Percentiles rank a stretch among this genome's conserved stretches.
Evolutionary conservation across 2,329 filamentous ascomycete genomes (phyloP).

Genomic region (Daldinia sp.): DNA sequence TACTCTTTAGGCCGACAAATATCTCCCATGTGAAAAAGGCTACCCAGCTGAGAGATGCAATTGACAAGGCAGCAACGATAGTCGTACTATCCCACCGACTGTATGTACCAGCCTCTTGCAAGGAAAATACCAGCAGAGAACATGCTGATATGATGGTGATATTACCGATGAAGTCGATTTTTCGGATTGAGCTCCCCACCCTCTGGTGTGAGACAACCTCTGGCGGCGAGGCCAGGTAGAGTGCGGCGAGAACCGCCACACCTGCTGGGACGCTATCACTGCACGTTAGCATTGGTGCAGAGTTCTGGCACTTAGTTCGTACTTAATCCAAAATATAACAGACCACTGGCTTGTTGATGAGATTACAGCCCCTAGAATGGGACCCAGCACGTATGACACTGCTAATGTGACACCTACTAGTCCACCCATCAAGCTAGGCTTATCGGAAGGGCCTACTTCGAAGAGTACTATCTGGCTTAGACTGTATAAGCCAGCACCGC

Average conservation of each 20-base stretch:
- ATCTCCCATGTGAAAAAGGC: conserved; percentile 66
- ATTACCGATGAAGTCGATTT: conserved; percentile 66
- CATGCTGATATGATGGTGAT: conserved; percentile 64
- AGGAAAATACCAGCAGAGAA: conserved; percentile 65
- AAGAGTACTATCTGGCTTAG: conserved; percentile 68
- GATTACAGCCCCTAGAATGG: conserved; percentile 68
- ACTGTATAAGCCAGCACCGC: conserved; percentile 72
- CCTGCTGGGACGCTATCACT: conserved; percentile 63
- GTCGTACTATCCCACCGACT: conserved; percentile 64
- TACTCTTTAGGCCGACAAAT: conserved; percentile 55
- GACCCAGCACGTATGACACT: conserved; percentile 69
- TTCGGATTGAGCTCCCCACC: conserved; percentile 58
- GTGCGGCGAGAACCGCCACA: conserved; percentile 58
- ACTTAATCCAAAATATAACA: conserved; percentile 74
- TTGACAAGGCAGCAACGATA: conserved; percentile 62
- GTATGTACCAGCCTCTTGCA: conserved; percentile 68
- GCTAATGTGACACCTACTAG: conserved; percentile 68
- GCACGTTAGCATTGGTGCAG: conserved; percentile 26
- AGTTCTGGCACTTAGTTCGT: conserved; percentile 41
- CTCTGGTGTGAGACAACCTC: conserved; percentile 54
- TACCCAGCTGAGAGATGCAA: conserved; percentile 62
- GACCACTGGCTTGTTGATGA: conserved; percentile 67
- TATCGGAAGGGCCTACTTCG: conserved; percentile 66
- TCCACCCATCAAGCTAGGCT: conserved; percentile 66
- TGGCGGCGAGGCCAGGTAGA: conserved; percentile 62